Conservation (phyloP, 257 asterid species). For the Plantago ovata region DNA sequence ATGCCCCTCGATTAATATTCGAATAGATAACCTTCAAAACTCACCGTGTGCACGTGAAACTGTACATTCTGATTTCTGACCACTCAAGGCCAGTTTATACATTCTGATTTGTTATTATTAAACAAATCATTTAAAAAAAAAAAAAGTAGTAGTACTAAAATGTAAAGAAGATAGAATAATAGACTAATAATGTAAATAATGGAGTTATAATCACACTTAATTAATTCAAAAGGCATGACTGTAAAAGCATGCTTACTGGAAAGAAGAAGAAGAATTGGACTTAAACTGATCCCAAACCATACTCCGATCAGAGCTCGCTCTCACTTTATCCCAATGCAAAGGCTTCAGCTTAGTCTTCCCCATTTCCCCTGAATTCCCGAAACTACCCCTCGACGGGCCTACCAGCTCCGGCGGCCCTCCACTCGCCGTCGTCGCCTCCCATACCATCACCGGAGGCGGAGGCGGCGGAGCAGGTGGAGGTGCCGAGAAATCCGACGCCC, state of each 20-base stretch:
- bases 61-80: no score
- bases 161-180: no score
- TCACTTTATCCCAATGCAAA: constrained; percentile 90
- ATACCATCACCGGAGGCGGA: constrained; percentile 36
- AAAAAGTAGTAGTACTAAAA: no score
- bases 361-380: constrained; percentile 28
- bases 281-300: constrained; percentile 87
- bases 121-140: no score
- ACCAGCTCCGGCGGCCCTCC: constrained; percentile 62
- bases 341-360: constrained; percentile 70
- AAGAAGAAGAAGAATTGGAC: constrained; percentile 58
- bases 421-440: constrained; percentile 27
- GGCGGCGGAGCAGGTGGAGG: constrained; percentile 49
- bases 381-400: constrained; percentile 36
- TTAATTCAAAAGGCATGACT: not conserved
- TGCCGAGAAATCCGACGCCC: constrained; percentile 44
- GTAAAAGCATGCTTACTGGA: constrained; percentile 49
- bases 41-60: no score
- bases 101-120: no score
- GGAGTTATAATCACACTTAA: no score
- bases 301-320: constrained; percentile 63
- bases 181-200: no score
- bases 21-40: no score
- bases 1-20: no score
- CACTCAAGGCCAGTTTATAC: no score